Percentiles rank a stretch among this genome's conserved stretches.
Conservation (phyloP, 441 rosid species). For the Mallotus repandus region DNA sequence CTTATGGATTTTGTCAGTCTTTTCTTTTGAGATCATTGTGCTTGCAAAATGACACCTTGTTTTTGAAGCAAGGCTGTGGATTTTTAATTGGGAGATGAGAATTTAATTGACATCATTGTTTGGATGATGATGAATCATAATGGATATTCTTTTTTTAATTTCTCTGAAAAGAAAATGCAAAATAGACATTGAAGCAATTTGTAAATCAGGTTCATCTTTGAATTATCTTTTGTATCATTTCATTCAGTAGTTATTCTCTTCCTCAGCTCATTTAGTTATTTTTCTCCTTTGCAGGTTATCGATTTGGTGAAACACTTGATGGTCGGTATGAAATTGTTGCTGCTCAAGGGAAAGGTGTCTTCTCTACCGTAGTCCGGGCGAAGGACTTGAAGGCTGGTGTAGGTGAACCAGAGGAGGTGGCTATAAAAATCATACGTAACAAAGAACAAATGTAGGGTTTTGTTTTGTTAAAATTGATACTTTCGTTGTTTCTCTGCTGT, state of each 20-base stretch:
- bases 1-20: background rate
- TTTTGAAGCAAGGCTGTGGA: background rate
- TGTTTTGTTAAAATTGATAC: constrained; percentile 1
- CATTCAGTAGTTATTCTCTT: background rate
- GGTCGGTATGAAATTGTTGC: constrained; percentile 93
- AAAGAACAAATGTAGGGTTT: constrained; percentile 84
- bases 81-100: background rate
- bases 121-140: background rate
- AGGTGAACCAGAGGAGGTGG: constrained; percentile 83
- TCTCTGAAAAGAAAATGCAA: background rate
- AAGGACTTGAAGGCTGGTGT: constrained; percentile 75
- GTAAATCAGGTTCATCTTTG: background rate
- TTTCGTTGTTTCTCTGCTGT: constrained; percentile 1
- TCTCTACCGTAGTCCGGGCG: constrained; percentile 93
- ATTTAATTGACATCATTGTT: background rate
- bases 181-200: background rate
- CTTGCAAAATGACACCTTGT: too few relatives aligned
- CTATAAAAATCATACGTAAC: constrained; percentile 92
- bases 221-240: background rate
- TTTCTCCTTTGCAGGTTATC: constrained; percentile 55
- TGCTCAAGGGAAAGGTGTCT: constrained; percentile 98
- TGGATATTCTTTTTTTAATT: background rate
- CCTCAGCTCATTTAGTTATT: background rate
- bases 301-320: constrained; percentile 94
- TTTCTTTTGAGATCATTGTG: background rate